phyloP scores from a whole-genome alignment of 495 filamentous ascomycete species.

The Parathielavia hyrcaniae region DNA sequence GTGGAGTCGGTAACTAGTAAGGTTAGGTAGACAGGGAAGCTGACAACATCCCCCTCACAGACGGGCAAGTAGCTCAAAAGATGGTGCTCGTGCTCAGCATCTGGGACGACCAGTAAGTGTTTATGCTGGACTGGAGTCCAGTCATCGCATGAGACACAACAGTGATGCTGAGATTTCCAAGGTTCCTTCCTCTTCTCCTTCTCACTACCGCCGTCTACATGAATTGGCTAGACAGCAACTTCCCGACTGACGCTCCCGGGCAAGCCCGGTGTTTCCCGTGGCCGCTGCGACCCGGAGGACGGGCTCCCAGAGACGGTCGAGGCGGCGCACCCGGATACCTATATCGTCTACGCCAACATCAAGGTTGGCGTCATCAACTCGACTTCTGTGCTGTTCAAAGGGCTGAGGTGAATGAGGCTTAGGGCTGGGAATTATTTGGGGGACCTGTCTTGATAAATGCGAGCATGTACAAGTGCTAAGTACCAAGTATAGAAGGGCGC shows the following conservation, averaged over 20 bases:
- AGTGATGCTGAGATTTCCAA: constrained; percentile 6
- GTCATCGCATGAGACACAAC: too few species aligned
- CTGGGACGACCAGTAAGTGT: constrained; percentile 58
- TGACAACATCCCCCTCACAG: constrained; percentile 49
- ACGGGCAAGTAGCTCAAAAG: constrained; percentile 54
- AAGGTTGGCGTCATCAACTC: constrained; percentile 43
- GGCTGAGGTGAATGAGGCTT: neutral
- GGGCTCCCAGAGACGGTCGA: constrained; percentile 52
- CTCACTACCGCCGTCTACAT: constrained; percentile 50
- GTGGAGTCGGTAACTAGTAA: neutral
- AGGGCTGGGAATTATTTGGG: neutral
- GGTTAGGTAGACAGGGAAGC: too few species aligned
- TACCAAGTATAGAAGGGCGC: constrained; percentile 1
- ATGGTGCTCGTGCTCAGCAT: constrained; percentile 65
- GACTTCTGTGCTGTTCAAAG: constrained; percentile 22
- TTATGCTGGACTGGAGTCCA: too few species aligned
- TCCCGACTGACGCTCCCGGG: constrained; percentile 46
- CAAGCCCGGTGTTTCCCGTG: constrained; percentile 55
- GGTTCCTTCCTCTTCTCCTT: neutral
- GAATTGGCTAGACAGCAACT: constrained; percentile 67
- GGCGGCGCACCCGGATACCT: constrained; percentile 43
- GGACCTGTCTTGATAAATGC: neutral
- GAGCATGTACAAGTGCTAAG: neutral
- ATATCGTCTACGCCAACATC: constrained; percentile 62
- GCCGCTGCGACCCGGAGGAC: constrained; percentile 51